Evolutionary conservation across 2,329 filamentous ascomycete species (phyloP).

Genomic region (Pseudogymnoascus sp.): DNA sequence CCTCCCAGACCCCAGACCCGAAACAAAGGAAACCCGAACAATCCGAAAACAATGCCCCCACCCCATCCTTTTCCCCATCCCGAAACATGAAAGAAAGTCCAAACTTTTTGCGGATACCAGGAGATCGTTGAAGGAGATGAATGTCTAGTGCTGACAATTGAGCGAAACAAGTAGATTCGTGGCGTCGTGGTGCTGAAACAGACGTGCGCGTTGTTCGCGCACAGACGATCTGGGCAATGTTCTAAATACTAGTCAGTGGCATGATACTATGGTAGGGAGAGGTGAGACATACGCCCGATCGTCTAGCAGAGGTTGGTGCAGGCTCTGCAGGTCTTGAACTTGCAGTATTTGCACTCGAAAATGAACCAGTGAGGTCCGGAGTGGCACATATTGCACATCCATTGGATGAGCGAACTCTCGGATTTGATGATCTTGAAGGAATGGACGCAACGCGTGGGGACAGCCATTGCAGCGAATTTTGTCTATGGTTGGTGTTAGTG

Average conservation of each 20-base stretch:
- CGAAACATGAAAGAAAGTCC: not conserved
- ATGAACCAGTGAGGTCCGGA: constrained; percentile 60
- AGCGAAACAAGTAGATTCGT: constrained; percentile 1
- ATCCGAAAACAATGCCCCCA: not conserved
- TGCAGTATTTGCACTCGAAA: constrained; percentile 61
- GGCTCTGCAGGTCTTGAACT: constrained; percentile 52
- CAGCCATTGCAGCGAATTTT: constrained; percentile 34
- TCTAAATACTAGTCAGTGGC: not conserved
- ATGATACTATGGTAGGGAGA: not conserved
- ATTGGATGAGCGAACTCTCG: constrained; percentile 55
- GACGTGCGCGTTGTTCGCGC: not conserved
- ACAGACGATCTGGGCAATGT: not conserved
- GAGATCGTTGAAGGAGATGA: not conserved
- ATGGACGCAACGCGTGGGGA: constrained; percentile 51
- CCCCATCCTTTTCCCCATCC: not conserved
- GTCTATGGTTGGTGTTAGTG: not conserved
- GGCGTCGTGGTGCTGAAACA: constrained; percentile 4
- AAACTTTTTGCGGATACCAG: not conserved
- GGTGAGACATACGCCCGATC: not conserved
- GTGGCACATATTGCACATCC: constrained; percentile 56
- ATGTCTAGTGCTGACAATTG: not conserved
- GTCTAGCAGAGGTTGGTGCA: constrained; percentile 30
- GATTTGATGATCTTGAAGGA: constrained; percentile 59
- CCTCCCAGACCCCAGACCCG: not conserved
- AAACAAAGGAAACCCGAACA: not conserved